These are phyloP conservation scores for Calonectria leucothoes DNA, from an alignment of 2,329 filamentous ascomycete species.

Conservation along the genomic window DNA sequence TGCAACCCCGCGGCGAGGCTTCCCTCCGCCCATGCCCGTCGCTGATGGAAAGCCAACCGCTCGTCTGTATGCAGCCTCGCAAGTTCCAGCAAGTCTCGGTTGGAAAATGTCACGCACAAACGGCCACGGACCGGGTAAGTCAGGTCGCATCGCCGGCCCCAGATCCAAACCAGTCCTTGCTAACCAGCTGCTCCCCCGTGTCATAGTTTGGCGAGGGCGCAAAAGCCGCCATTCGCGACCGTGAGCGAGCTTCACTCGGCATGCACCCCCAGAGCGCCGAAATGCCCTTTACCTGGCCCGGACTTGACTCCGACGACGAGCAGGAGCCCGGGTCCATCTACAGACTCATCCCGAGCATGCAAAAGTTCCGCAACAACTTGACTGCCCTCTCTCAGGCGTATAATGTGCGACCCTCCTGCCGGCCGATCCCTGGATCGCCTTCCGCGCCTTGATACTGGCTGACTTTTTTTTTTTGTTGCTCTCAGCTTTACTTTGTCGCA, in stretches of 20 bases:
- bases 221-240: constrained; percentile 47
- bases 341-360: constrained; percentile 47
- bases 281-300: constrained; percentile 45
- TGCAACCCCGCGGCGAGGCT: constrained; percentile 33
- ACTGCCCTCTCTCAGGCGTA: constrained; percentile 68
- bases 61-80: constrained; percentile 21
- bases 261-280: constrained; percentile 38
- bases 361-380: constrained; percentile 64
- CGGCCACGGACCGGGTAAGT: constrained; percentile 51
- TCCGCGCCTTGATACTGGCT: constrained; percentile 19
- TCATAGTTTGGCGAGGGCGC: constrained; percentile 52
- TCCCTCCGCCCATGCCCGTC: constrained; percentile 30
- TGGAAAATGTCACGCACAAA: constrained; percentile 52
- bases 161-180: background rate
- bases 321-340: constrained; percentile 38
- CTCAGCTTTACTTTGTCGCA: constrained; percentile 70
- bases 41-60: constrained; percentile 42
- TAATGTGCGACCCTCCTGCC: constrained; percentile 55
- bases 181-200: constrained; percentile 23
- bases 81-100: constrained; percentile 45
- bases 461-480: background rate
- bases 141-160: background rate
- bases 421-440: background rate
- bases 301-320: constrained; percentile 38
- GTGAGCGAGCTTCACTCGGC: constrained; percentile 46